Evolutionary conservation across 768 basidiomycete genomes (phyloP), one percentile per base, ranked within the genome.

Genomic region (Suillus clintonianus): DNA sequence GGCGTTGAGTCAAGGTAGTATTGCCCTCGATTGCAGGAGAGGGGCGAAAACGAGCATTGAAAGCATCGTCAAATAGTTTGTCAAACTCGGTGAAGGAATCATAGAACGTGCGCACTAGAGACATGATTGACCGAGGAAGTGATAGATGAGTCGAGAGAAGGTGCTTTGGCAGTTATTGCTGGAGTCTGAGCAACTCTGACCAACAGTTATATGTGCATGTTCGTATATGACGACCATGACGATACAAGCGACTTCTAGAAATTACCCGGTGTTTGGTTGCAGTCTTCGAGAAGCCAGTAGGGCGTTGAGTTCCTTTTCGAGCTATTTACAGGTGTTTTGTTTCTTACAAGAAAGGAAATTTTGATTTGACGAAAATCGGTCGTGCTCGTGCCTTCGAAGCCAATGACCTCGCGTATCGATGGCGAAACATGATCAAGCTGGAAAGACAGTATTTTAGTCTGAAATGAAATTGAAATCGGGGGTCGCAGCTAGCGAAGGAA

Each of bases 71-170:
- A 58, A 81, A 72, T 65, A 83, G 72, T 67, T 79, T 80, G 30
- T 82, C 79, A 56, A 82, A 70, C 60, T 81, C 79, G 62, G 72
- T 72, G 71, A 77, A 72, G 22, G 79, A 76, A 6, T 82, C 78
- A 69, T 80, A 79, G 71, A 66, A 54, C 41, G 64, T 69, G 39
- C 42, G 67, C 55, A 68, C 62, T 43, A 72, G 3, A 30, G 74
- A 72, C 74, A 76, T 74, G 61, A 30, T 61, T n/a, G 13, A 45
- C 2, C 39, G n/a, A 9, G 11, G 17, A 22, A 22, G 45, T 45
- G n/a, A 45, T 45, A 45, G 7, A 45, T n/a, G 27, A 2, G n/a
- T 45, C 22, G 22, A 5, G n/a, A 5, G 19, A 43, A 19, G 42
- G 8, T 43, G 19, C 19, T 43, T 19, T 19, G 42, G 19, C 0